Evolutionary conservation across 1,284 basidiomycete genomes (phyloP).

Genomic region (Cryptococcus sp.): DNA sequence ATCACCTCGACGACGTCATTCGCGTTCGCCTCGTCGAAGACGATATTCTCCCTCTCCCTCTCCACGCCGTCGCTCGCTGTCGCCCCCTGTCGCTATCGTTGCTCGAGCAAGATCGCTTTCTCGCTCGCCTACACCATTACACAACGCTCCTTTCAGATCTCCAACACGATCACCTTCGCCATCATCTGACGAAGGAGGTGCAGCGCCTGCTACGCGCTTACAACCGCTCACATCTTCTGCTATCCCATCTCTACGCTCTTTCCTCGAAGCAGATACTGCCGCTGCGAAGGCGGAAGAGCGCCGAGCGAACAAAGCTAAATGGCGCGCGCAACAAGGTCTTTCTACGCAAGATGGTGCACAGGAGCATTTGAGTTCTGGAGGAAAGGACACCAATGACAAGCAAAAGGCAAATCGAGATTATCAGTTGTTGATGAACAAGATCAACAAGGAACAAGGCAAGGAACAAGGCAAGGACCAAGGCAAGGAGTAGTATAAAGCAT

Average conservation of each 20-base stretch:
- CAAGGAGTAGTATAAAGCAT: conserved; percentile 57
- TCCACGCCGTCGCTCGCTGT: not conserved
- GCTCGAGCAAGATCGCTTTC: conserved; percentile 9
- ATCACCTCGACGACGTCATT: conserved; percentile 10
- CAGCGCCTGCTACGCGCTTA: conserved; percentile 38
- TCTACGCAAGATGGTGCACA: conserved; percentile 42
- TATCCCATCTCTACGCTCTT: conserved; percentile 74
- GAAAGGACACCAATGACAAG: conserved; percentile 39
- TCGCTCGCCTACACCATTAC: conserved; percentile 16
- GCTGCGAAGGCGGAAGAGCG: conserved; percentile 65
- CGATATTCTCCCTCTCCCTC: conserved; percentile 16
- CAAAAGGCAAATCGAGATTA: conserved; percentile 49
- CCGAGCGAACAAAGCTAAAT: conserved; percentile 70
- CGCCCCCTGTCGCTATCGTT: not conserved
- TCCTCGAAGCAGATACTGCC: conserved; percentile 71
- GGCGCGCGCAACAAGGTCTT: conserved; percentile 59
- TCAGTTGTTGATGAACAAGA: conserved; percentile 46
- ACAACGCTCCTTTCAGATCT: conserved; percentile 16
- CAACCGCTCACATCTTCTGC: conserved; percentile 69
- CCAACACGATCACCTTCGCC: conserved; percentile 25
- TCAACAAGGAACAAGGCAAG: conserved; percentile 38
- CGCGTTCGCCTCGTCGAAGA: conserved; percentile 14
- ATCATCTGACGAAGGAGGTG: conserved; percentile 46
- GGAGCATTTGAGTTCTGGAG: conserved; percentile 17
- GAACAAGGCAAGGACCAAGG: conserved; percentile 4